A percentile compares a stretch with the other conserved stretches of the same genome.
Evolutionary conservation across 805 yeast genomes (phyloP).

Genomic region (Lipomyces oligophaga): DNA sequence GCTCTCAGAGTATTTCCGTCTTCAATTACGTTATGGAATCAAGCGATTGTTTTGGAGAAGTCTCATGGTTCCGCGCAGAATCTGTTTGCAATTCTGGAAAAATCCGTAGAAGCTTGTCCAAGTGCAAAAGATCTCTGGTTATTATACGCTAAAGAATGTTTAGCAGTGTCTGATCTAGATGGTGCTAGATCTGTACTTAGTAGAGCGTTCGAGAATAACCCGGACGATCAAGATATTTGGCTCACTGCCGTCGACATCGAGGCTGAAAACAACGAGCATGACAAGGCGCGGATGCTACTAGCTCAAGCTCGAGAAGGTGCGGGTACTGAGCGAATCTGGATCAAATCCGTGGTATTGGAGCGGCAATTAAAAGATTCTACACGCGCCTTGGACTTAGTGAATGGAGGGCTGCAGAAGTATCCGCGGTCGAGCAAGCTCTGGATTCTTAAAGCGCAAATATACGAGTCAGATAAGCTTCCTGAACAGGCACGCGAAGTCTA

Average conservation of each 20-base stretch:
- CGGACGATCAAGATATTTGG: constrained; percentile 57
- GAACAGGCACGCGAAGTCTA: constrained; percentile 48
- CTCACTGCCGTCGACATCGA: constrained; percentile 70
- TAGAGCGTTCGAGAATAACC: constrained; percentile 45
- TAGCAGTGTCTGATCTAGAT: constrained; percentile 42
- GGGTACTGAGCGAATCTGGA: constrained; percentile 53
- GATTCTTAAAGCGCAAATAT: constrained; percentile 61
- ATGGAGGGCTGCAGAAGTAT: constrained; percentile 48
- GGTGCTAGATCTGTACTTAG: constrained; percentile 54
- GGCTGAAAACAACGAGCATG: constrained; percentile 40
- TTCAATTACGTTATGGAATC: constrained; percentile 34
- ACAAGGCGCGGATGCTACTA: constrained; percentile 41
- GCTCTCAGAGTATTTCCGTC: constrained; percentile 49
- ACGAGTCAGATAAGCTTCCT: constrained; percentile 36
- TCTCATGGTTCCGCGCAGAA: constrained; percentile 32
- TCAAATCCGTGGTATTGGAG: constrained; percentile 53
- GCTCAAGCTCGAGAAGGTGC: constrained; percentile 42
- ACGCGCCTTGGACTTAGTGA: constrained; percentile 43
- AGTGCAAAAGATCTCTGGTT: constrained; percentile 51
- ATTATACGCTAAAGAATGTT: constrained; percentile 64
- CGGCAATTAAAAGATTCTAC: constrained; percentile 41
- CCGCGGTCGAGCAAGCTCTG: constrained; percentile 53
- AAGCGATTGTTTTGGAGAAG: constrained; percentile 34
- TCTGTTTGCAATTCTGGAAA: constrained; percentile 49
- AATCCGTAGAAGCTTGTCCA: constrained; percentile 52